A percentile compares a stretch with the other conserved stretches of the same genome.
These are phyloP conservation scores for Tulasnella sp. DNA, from an alignment of 768 basidiomycete genomes.

Conservation along the genomic window DNA sequence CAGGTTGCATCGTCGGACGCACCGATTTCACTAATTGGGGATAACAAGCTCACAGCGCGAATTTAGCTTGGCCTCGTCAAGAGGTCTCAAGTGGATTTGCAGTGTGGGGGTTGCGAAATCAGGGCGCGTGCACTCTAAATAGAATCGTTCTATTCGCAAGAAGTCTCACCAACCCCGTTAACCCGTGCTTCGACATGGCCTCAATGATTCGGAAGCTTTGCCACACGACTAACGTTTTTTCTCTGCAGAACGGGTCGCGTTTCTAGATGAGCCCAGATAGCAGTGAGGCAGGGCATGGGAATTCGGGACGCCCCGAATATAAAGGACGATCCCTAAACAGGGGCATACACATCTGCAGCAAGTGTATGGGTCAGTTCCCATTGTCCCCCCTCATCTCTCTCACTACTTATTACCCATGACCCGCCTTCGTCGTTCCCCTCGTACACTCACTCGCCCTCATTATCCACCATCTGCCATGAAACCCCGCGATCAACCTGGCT, in stretches of 20 bases:
- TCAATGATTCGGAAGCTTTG: not conserved
- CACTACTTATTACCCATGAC: not conserved
- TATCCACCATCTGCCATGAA: not conserved
- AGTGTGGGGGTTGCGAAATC: too few relatives aligned
- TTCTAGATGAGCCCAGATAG: not conserved
- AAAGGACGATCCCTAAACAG: not conserved
- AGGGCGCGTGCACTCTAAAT: not conserved
- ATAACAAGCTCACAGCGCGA: not conserved
- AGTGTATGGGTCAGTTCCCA: not conserved
- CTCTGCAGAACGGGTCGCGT: not conserved
- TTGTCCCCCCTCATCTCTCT: not conserved
- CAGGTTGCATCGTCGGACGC: not conserved
- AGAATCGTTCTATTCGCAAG: not conserved
- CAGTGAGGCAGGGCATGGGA: not conserved
- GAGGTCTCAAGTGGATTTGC: too few relatives aligned
- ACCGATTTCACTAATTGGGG: not conserved
- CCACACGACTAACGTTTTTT: not conserved
- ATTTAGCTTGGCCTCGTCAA: not conserved
- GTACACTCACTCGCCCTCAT: not conserved
- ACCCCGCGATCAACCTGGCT: not conserved
- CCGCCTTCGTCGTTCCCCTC: not conserved
- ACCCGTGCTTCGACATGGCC: not conserved
- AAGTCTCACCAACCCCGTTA: not conserved
- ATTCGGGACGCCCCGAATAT: not conserved
- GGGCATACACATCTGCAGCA: not conserved